These are phyloP conservation scores for Apophysomyces ossiformis DNA, from an alignment of 371 early-diverging fungal species.

Conservation along the genomic window DNA sequence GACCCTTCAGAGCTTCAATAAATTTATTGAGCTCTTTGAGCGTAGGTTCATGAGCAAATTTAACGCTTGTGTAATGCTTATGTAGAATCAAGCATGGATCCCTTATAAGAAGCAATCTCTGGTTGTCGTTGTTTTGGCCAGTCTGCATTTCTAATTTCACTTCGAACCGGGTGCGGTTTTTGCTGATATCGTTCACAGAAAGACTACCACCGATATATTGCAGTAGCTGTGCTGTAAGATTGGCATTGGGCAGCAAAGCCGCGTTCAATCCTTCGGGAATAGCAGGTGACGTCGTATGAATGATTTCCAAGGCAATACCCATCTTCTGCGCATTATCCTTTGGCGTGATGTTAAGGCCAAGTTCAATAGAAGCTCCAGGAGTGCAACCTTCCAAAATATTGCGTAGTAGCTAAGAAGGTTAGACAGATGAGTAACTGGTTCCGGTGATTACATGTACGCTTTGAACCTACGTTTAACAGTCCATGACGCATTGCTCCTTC, in stretches of 20 bases:
- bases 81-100: constrained; percentile 20
- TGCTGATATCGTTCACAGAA: constrained; percentile 42
- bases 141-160: constrained; percentile 42
- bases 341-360: constrained; percentile 50
- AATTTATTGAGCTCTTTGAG: constrained; percentile 53
- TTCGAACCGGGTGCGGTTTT: constrained; percentile 42
- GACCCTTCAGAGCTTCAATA: constrained; percentile 52
- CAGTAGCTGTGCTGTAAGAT: constrained; percentile 56
- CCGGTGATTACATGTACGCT: not conserved
- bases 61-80: constrained; percentile 31
- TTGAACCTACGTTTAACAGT: constrained; percentile 55
- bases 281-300: constrained; percentile 46
- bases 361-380: constrained; percentile 62
- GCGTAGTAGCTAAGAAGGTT: constrained; percentile 53
- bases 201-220: constrained; percentile 52
- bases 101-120: constrained; percentile 15
- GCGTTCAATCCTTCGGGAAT: constrained; percentile 30
- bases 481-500: constrained; percentile 62
- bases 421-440: not conserved
- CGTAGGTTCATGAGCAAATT: constrained; percentile 60
- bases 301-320: constrained; percentile 53
- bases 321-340: not conserved
- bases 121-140: constrained; percentile 28
- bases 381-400: constrained; percentile 61
- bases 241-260: constrained; percentile 49